These are phyloP conservation scores for Leptographium wingfieldii DNA, from an alignment of 2,329 filamentous ascomycete genomes.

Conservation along the genomic window DNA sequence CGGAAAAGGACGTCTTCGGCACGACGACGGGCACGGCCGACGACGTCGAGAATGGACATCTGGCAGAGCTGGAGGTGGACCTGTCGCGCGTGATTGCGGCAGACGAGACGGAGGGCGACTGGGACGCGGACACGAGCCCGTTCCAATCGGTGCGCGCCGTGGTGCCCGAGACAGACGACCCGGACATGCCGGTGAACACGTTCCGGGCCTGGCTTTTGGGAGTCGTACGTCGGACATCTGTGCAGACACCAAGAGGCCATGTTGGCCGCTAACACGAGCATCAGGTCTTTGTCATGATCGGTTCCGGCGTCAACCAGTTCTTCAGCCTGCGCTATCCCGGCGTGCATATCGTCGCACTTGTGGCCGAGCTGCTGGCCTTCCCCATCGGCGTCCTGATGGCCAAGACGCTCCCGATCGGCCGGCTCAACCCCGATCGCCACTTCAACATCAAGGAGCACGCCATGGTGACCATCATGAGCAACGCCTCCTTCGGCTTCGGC, in stretches of 20 bases:
- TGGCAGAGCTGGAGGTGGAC: conserved; percentile 21
- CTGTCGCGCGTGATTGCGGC: conserved; percentile 15
- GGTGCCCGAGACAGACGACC: conserved; percentile 21
- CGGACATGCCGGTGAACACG: conserved; percentile 28
- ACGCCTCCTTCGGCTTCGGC: conserved; percentile 33
- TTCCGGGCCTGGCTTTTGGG: conserved; percentile 32
- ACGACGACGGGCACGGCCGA: not conserved
- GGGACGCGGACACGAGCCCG: conserved; percentile 14
- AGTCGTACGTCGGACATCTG: conserved; percentile 16
- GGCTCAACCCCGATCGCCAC: conserved; percentile 27
- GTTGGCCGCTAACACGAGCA: too few relatives aligned
- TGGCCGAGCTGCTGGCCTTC: conserved; percentile 30
- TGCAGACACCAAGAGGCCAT: too few relatives aligned
- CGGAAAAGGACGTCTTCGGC: not conserved
- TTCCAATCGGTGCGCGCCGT: conserved; percentile 20
- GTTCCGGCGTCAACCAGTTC: conserved; percentile 33
- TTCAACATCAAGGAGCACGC: conserved; percentile 36
- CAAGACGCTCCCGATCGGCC: conserved; percentile 24
- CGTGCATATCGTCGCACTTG: conserved; percentile 30
- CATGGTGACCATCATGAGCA: conserved; percentile 33
- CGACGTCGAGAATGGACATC: conserved; percentile 14
- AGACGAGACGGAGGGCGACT: conserved; percentile 16
- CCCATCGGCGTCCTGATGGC: conserved; percentile 27
- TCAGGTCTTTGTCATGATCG: conserved; percentile 29
- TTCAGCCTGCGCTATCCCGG: conserved; percentile 33